Percentiles rank a stretch among this genome's conserved stretches.
Conservation (phyloP, 2,329 filamentous ascomycete genomes). For the Fusarium annulatum region DNA sequence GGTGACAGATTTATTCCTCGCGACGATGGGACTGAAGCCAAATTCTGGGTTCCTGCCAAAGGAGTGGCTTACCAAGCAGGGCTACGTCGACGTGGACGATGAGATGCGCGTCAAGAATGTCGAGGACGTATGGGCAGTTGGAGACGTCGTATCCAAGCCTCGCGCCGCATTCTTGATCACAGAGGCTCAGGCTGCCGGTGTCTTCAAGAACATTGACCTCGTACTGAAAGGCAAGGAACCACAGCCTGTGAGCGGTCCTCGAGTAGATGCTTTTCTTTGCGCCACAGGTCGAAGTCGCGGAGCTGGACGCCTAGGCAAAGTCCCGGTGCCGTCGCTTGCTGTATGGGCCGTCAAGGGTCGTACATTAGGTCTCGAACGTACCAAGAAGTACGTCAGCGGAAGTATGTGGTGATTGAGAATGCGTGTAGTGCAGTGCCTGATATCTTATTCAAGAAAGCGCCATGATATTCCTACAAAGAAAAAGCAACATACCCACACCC, state of each 20-base stretch:
- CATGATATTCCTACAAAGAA: slow-evolving; percentile 44
- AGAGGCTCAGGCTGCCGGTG: slow-evolving; percentile 65
- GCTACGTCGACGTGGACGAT: slow-evolving; percentile 63
- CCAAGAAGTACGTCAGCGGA: slow-evolving; percentile 60
- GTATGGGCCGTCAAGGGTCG: slow-evolving; percentile 65
- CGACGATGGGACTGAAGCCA: slow-evolving; percentile 65
- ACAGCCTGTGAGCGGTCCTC: slow-evolving; percentile 57
- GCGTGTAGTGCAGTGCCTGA: slow-evolving; percentile 35
- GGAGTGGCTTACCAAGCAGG: slow-evolving; percentile 56
- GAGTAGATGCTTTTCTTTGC: slow-evolving; percentile 61
- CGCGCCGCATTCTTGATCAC: slow-evolving; percentile 69
- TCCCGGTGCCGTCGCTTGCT: slow-evolving; percentile 62
- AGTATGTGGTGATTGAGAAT: slow-evolving; percentile 51
- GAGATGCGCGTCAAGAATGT: slow-evolving; percentile 59
- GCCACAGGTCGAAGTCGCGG: slow-evolving; percentile 62
- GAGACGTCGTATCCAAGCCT: slow-evolving; percentile 64
- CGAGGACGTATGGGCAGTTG: slow-evolving; percentile 63
- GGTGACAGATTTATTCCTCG: slow-evolving; percentile 66
- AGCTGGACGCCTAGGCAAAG: slow-evolving; percentile 58
- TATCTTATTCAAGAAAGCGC: slow-evolving; percentile 45
- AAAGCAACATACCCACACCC: slow-evolving; percentile 30
- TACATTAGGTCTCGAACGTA: slow-evolving; percentile 58
- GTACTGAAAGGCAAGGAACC: slow-evolving; percentile 58
- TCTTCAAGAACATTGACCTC: slow-evolving; percentile 65
- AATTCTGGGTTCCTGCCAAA: slow-evolving; percentile 65